Evolutionary conservation across 2,329 filamentous ascomycete species (phyloP), one percentile per base, ranked within the genome.

Genomic region (Phyllosticta citrichinensis): DNA sequence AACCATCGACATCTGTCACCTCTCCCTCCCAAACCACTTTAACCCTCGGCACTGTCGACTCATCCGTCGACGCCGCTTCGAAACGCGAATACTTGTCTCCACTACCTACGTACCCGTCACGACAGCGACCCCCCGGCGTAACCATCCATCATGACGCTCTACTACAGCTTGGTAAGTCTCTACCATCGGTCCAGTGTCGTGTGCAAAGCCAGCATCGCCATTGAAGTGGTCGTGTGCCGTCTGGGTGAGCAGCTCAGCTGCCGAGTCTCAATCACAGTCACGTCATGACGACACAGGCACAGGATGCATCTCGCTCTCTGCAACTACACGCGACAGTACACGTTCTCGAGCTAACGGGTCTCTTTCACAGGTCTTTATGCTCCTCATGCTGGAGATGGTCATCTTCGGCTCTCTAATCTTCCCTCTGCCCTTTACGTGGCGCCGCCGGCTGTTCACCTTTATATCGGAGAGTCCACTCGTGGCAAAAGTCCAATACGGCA

Each of bases 401-500:
- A 79, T 95, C 68, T 91, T 92, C 78, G 83, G 89, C 81, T 79
- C 88, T 66, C 81, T 93, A 69, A 85, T 93, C 76, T 74, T 99
- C 61, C 94, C 94, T 24, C 83, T 97, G 69, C 94, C 94, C 54
- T 97, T 96, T 79, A 86, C 83, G 66, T 76, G 89, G 74, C 91
- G 90, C 77, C 86, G 91, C 72, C 90, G 85, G 79, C 85, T 97
- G 73, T 96, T 97, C 74, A 91, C 88, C 69, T 99, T 99, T 84
- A 92, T 99, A 72, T 97, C 92, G 58, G 90, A 93, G 72, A 95
- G 87, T 73, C 88, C 84, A 4, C 71, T 87, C 54, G 83, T 99
- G 62, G 94, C 92, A 51, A 97, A 97, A 75, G 75, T 97, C 66
- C 93, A 97, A 80, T 97, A 99, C 80, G 93, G 91, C 70, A 83